Evolutionary conservation across 169 alveolate species (phyloP), one percentile per base, ranked within the genome.

Genomic region (Plasmodium sp.): DNA sequence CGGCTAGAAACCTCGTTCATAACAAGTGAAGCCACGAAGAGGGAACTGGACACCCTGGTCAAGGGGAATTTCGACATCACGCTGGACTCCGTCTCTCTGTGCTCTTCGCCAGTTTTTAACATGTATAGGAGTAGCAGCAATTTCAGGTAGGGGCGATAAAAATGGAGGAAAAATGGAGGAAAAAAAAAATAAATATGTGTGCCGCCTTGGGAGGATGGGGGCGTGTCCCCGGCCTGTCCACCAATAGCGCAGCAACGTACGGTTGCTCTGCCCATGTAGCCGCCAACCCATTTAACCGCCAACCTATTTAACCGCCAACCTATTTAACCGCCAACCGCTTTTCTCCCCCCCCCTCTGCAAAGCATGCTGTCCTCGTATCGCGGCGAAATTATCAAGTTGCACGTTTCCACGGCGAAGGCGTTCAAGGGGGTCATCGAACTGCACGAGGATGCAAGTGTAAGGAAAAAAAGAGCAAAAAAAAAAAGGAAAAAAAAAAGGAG

Each of bases 51-150:
- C 56, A 86, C 80, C 39, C 80, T 79, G 5, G 54, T 86, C 16
- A 86, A 56, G 31, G 85, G 83, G 16, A 79, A 75, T 77, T 86
- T 86, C 22, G 94, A 86, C n/a, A 79, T 86, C 33, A 79, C 94
- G 1, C 2, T 48, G 43, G 71, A 84, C 6, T 56, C 86, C 51
- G 45, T 80, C 54, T 75, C 88, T 1, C 4, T 86, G 82, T 84
- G 90, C 39, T 77, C 88, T 51, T 67, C 94, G 10, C 18, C 94
- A 9, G 73, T 86, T 77, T 79, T 51, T 12, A 86, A 75, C 22
- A 6, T 80, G 48, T 77, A 79, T 77, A 77, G 62, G 72, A 62
- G 45, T 77, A 85, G 79, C 39, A 83, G 81, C 62, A 51, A 51
- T 51, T 51, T 51, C 27, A 51, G 62, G 62, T 51, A 51, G 1